phyloP scores from a whole-genome alignment of 352 stramenopile species.

The Globisporangium cylindrosporum region DNA sequence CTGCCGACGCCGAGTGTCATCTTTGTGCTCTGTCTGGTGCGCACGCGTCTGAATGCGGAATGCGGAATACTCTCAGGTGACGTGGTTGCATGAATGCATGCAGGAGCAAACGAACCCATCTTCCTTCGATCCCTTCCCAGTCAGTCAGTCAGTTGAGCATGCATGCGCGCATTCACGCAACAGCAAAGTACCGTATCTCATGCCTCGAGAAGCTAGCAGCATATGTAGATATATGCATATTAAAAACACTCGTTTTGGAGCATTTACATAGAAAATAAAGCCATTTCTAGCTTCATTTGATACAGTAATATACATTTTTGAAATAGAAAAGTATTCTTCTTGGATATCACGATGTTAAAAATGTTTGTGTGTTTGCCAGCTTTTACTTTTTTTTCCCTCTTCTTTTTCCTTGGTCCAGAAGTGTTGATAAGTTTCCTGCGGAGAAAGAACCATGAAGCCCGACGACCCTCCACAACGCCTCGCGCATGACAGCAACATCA shows the following conservation, averaged over 20 bases:
- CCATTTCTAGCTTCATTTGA: too few relatives aligned
- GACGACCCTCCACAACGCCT: not conserved
- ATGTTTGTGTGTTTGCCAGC: not conserved
- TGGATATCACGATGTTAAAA: not conserved
- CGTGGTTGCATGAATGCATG: not conserved
- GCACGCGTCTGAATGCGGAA: slow-evolving; percentile 5
- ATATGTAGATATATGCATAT: too few relatives aligned
- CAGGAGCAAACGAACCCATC: slow-evolving; percentile 1
- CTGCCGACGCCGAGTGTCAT: slow-evolving; percentile 6
- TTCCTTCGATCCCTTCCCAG: not conserved
- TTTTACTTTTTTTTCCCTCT: not conserved
- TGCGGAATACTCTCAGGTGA: not conserved
- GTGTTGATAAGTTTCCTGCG: not conserved
- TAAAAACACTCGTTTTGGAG: too few relatives aligned
- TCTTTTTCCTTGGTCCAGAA: not conserved
- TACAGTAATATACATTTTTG: too few relatives aligned
- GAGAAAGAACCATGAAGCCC: not conserved
- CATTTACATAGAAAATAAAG: too few relatives aligned
- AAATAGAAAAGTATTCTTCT: too few relatives aligned
- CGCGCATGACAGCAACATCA: not conserved
- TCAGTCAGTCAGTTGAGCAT: too few relatives aligned
- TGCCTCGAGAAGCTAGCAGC: too few relatives aligned
- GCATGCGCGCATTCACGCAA: not conserved
- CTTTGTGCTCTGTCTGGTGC: not conserved
- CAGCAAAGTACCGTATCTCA: not conserved